A percentile compares a stretch with the other conserved stretches of the same genome.
Evolutionary conservation across 805 yeast genomes (phyloP).

Genomic region (Metschnikowia continentalis): DNA sequence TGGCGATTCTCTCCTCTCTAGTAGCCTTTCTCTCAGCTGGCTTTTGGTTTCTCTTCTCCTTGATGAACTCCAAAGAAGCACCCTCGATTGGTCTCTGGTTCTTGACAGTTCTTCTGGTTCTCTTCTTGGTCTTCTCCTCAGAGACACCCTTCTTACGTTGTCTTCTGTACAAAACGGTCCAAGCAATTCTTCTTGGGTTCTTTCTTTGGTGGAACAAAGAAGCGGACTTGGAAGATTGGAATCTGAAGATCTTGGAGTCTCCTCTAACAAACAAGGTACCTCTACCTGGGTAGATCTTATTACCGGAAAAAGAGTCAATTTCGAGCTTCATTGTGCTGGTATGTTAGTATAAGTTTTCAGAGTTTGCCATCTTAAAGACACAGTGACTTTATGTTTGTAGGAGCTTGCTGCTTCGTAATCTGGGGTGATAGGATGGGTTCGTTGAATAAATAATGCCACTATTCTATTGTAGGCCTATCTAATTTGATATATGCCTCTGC

Average conservation of each 20-base stretch:
- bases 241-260: constrained; percentile 99
- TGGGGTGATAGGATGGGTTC: background rate
- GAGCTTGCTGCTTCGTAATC: background rate
- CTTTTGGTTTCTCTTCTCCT: constrained; percentile 93
- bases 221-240: constrained; percentile 95
- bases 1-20: constrained; percentile 83
- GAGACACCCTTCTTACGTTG: constrained; percentile 99
- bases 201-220: constrained; percentile 99
- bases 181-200: constrained; percentile 99
- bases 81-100: constrained; percentile 99
- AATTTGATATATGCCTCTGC: background rate
- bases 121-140: constrained; percentile 97
- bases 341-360: constrained; percentile 28
- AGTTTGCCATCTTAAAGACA: background rate
- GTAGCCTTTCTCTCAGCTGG: constrained; percentile 98
- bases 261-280: constrained; percentile 99
- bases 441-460: background rate
- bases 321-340: constrained; percentile 87
- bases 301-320: constrained; percentile 98
- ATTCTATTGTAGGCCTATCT: background rate
- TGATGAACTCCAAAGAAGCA: constrained; percentile 97
- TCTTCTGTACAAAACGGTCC: constrained; percentile 99
- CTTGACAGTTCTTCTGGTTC: constrained; percentile 96
- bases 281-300: constrained; percentile 99
- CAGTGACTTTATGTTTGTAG: background rate